Conservation (phyloP, 1,139 yeast genomes). For the Lodderomyces theae region DNA sequence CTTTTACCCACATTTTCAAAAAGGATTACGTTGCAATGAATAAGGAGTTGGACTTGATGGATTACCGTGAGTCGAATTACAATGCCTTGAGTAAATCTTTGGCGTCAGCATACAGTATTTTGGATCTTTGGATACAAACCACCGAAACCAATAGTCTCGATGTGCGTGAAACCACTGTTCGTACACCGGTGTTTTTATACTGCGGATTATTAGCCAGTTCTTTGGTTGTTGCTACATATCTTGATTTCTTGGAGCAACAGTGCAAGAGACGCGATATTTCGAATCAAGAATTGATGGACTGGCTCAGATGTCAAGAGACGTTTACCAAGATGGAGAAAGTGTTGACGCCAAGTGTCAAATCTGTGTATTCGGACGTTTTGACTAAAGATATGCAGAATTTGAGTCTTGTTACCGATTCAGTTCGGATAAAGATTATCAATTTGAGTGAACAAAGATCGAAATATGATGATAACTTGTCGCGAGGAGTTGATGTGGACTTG, state of each 20-base stretch:
- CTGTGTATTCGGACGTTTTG: conserved; percentile 53
- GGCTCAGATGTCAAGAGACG: conserved; percentile 50
- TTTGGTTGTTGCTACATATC: conserved; percentile 58
- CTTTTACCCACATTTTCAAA: conserved; percentile 54
- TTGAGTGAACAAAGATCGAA: conserved; percentile 13
- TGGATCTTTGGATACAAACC: conserved; percentile 68
- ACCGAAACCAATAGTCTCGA: conserved; percentile 56
- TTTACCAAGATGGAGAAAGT: conserved; percentile 55
- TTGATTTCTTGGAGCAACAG: conserved; percentile 49
- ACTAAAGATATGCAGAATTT: conserved; percentile 23
- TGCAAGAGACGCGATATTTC: conserved; percentile 25
- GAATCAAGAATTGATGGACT: conserved; percentile 45
- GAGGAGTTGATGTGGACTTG: conserved; percentile 8
- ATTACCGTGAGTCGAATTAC: conserved; percentile 41
- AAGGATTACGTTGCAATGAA: conserved; percentile 70
- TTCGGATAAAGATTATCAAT: conserved; percentile 8
- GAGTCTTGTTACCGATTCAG: conserved; percentile 4
- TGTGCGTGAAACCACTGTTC: conserved; percentile 59
- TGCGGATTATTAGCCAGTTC: conserved; percentile 64
- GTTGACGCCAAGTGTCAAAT: conserved; percentile 27
- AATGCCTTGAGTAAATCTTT: conserved; percentile 61
- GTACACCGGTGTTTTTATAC: conserved; percentile 73
- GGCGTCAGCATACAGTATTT: conserved; percentile 53
- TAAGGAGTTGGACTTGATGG: conserved; percentile 35
- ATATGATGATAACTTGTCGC: conserved; percentile 13